These are phyloP conservation scores for Chaetomium tenue DNA, from an alignment of 495 filamentous ascomycete genomes.

Conservation along the genomic window DNA sequence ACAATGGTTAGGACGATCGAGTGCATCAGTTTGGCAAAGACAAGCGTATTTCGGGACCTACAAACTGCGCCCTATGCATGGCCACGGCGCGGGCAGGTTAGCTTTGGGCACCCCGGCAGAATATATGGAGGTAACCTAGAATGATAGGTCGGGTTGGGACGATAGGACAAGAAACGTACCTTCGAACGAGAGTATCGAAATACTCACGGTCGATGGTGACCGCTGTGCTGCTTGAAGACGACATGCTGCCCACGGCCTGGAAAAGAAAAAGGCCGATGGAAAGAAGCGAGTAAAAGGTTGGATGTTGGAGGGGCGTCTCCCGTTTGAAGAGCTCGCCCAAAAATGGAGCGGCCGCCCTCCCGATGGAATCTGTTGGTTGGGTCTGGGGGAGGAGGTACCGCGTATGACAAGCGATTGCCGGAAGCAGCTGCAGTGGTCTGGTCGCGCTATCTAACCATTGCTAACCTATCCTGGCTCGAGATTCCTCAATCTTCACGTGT, in stretches of 20 bases:
- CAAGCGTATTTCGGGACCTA: slow-evolving; percentile 22
- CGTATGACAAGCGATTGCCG: slow-evolving; percentile 1
- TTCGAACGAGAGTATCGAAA: slow-evolving; percentile 53
- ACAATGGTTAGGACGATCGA: slow-evolving; percentile 4
- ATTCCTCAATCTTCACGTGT: neutral
- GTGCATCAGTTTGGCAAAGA: neutral
- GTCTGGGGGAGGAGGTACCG: slow-evolving; percentile 8
- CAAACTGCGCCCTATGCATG: slow-evolving; percentile 28
- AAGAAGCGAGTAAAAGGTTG: neutral
- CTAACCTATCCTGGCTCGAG: slow-evolving; percentile 6
- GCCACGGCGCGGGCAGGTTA: slow-evolving; percentile 15
- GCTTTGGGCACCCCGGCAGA: slow-evolving; percentile 11
- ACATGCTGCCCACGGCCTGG: slow-evolving; percentile 25
- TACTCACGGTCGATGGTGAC: slow-evolving; percentile 54
- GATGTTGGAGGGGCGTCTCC: neutral
- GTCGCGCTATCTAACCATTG: slow-evolving; percentile 4
- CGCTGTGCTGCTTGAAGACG: slow-evolving; percentile 31
- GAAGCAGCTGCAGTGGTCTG: slow-evolving; percentile 10
- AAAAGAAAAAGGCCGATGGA: slow-evolving; percentile 11
- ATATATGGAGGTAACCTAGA: too few species aligned
- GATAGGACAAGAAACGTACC: slow-evolving; percentile 34
- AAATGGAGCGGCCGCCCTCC: slow-evolving; percentile 10
- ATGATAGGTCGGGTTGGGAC: neutral
- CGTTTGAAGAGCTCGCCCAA: slow-evolving; percentile 16
- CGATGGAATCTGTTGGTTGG: neutral